Evolutionary conservation across 495 filamentous ascomycete species (phyloP).

Genomic region (Podospora conica): DNA sequence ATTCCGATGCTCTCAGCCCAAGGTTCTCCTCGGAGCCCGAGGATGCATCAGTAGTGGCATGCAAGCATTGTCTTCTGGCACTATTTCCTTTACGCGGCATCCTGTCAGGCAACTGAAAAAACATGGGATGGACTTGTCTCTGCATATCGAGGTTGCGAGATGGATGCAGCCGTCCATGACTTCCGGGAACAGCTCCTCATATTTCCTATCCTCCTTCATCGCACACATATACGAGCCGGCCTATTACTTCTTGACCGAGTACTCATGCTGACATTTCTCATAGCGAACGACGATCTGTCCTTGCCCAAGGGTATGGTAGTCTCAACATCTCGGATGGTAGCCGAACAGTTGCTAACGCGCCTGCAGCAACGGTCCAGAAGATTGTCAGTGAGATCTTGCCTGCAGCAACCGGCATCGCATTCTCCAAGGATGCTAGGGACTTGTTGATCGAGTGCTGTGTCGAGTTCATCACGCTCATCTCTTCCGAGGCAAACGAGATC

Average conservation of each 20-base stretch:
- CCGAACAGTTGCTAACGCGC: conserved; percentile 6
- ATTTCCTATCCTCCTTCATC: background rate
- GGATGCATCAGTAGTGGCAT: background rate
- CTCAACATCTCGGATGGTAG: background rate
- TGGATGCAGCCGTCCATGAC: background rate
- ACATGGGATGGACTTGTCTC: background rate
- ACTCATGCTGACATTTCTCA: conserved; percentile 19
- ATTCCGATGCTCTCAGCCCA: background rate
- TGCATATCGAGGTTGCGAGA: background rate
- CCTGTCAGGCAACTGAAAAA: background rate
- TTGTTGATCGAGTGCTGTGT: conserved; percentile 97
- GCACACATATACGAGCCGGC: background rate
- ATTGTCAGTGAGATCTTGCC: conserved; percentile 93
- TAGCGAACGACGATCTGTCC: conserved; percentile 86
- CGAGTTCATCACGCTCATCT: conserved; percentile 96
- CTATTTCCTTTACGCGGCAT: background rate
- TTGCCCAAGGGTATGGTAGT: conserved; percentile 74
- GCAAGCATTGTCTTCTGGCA: background rate
- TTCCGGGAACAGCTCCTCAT: background rate
- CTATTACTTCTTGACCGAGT: background rate
- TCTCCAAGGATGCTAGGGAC: conserved; percentile 90
- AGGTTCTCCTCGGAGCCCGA: background rate
- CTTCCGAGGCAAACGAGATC: conserved; percentile 96
- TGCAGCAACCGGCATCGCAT: conserved; percentile 54
- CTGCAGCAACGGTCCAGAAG: conserved; percentile 88